phyloP scores from a whole-genome alignment of 2,329 filamentous ascomycete genomes.

The Drechslerella dactyloides region DNA sequence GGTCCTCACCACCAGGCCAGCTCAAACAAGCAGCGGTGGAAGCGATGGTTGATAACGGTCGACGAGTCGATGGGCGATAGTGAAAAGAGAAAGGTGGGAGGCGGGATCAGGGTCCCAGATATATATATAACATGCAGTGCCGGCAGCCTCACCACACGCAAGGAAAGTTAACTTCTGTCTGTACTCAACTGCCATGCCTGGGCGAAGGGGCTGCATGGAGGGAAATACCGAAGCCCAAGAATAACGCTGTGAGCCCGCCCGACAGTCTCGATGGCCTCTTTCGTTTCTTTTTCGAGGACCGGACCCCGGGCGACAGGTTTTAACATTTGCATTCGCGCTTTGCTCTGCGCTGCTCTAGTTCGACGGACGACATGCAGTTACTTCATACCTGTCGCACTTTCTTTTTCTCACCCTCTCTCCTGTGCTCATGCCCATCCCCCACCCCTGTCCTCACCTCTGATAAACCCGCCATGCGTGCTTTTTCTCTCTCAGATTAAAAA shows the following conservation, averaged over 20 bases:
- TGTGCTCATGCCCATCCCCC: too few species aligned
- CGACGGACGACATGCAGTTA: background rate
- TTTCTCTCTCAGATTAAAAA: slow-evolving; percentile 29
- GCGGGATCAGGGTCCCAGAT: slow-evolving; percentile 48
- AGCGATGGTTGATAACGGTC: slow-evolving; percentile 15
- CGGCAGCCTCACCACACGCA: slow-evolving; percentile 19
- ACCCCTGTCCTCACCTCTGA: slow-evolving; percentile 32
- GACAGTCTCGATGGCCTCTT: too few species aligned
- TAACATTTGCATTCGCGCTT: slow-evolving; percentile 11
- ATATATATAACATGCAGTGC: slow-evolving; percentile 38
- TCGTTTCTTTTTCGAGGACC: slow-evolving; percentile 50
- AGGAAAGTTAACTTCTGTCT: background rate
- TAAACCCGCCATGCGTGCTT: slow-evolving; percentile 10
- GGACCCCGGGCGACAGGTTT: slow-evolving; percentile 23
- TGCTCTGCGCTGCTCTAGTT: background rate
- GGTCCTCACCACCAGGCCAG: slow-evolving; percentile 8
- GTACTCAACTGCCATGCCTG: background rate
- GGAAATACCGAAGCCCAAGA: slow-evolving; percentile 42
- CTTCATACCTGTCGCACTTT: slow-evolving; percentile 13
- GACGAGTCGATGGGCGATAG: slow-evolving; percentile 16
- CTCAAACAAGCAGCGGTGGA: slow-evolving; percentile 10
- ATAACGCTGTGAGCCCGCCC: too few species aligned
- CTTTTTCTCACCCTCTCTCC: slow-evolving; percentile 1
- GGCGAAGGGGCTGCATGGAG: slow-evolving; percentile 1
- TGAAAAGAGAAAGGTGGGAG: slow-evolving; percentile 8